Evolutionary conservation across 805 yeast species (phyloP).

Genomic region (Barnettozyma pratensis): DNA sequence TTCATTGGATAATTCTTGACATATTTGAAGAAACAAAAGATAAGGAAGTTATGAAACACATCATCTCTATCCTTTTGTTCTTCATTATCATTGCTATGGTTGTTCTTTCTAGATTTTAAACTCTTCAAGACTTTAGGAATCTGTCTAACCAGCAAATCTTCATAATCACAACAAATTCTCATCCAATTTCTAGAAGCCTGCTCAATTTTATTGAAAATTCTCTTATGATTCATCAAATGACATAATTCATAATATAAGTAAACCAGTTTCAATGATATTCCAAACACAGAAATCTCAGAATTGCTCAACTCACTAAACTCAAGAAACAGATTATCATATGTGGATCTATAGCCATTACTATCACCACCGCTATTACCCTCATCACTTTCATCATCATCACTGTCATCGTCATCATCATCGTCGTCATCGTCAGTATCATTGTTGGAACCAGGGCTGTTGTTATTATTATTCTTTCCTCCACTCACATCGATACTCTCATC

Average conservation of each 20-base stretch:
- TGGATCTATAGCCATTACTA: conserved; percentile 1
- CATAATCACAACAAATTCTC: conserved; percentile 39
- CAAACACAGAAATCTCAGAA: conserved; percentile 9
- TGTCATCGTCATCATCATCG: conserved; percentile 1
- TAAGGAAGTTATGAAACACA: conserved; percentile 14
- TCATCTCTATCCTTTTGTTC: not conserved
- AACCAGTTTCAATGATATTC: conserved; percentile 24
- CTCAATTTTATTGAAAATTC: conserved; percentile 30
- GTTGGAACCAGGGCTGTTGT: not conserved
- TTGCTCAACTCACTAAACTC: not conserved
- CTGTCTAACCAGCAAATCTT: conserved; percentile 33
- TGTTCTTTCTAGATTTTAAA: not conserved
- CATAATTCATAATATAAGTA: conserved; percentile 33
- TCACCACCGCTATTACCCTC: conserved; percentile 1
- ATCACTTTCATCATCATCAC: conserved; percentile 1
- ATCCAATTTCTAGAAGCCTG: conserved; percentile 44
- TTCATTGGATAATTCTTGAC: conserved; percentile 21
- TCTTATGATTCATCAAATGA: conserved; percentile 41
- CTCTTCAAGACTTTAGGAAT: not conserved
- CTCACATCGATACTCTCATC: not conserved
- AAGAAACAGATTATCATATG: conserved; percentile 4
- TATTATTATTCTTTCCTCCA: not conserved
- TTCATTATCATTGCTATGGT: not conserved
- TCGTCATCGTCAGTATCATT: conserved; percentile 2
- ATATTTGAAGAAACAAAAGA: conserved; percentile 16